phyloP scores from a whole-genome alignment of 2,329 filamentous ascomycete genomes.

The Pseudonectria buxi region DNA sequence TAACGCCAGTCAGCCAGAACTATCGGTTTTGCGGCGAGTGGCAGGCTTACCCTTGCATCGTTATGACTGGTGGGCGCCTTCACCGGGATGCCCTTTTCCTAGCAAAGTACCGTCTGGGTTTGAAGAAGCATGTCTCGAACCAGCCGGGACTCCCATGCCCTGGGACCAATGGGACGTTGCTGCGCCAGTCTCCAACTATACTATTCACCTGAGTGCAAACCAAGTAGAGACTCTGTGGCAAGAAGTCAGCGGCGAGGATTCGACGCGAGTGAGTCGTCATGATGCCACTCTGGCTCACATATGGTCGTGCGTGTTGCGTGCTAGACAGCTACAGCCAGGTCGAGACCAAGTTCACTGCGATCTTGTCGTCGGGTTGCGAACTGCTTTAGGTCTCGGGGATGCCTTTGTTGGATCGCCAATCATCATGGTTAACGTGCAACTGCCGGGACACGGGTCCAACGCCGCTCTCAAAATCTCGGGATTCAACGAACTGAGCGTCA shows the following conservation, averaged over 20 bases:
- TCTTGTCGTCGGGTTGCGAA: conserved; percentile 13
- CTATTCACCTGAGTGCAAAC: conserved; percentile 11
- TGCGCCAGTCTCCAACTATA: conserved; percentile 15
- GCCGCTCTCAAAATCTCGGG: no score
- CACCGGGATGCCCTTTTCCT: conserved; percentile 9
- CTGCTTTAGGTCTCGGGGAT: conserved; percentile 6
- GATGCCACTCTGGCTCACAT: conserved; percentile 19
- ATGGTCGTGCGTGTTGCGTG: conserved; percentile 20
- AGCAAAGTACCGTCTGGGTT: conserved; percentile 4
- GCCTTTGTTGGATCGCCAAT: conserved; percentile 16
- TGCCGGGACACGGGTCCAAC: no score
- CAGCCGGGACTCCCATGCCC: conserved; percentile 12
- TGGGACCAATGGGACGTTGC: conserved; percentile 19
- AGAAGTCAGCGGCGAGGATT: neutral
- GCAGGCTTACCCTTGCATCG: conserved; percentile 14
- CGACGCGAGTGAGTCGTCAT: conserved; percentile 12
- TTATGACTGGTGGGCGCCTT: conserved; percentile 20
- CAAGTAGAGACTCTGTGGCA: conserved; percentile 11
- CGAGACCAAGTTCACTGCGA: conserved; percentile 12
- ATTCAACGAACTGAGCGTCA: neutral
- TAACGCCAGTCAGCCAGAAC: conserved; percentile 6
- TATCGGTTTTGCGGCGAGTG: conserved; percentile 2
- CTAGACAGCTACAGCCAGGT: conserved; percentile 7
- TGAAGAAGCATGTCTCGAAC: neutral
- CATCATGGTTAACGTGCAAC: conserved; percentile 17